A percentile compares a stretch with the other conserved stretches of the same genome.
These are phyloP conservation scores for Sporothrix brasiliensis DNA, from an alignment of 2,329 filamentous ascomycete genomes.

Conservation along the genomic window DNA sequence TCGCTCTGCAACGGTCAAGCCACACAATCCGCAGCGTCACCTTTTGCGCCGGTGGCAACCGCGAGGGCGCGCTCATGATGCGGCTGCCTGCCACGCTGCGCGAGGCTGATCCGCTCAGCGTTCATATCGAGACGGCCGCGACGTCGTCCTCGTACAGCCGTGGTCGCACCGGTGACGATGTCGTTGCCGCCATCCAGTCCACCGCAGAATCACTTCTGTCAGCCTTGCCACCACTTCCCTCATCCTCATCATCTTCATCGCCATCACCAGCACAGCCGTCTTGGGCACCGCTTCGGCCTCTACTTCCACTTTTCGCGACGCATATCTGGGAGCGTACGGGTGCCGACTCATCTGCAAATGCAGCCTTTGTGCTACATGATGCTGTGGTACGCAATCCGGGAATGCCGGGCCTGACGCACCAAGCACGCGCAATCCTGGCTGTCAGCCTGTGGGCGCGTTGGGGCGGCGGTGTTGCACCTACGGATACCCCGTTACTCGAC, in stretches of 20 bases:
- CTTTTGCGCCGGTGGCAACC: constrained; percentile 83
- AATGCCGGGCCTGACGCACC: constrained; percentile 73
- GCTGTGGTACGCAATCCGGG: constrained; percentile 69
- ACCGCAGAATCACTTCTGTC: constrained; percentile 46
- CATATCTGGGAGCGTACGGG: constrained; percentile 57
- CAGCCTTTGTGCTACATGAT: constrained; percentile 71
- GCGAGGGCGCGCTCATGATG: constrained; percentile 80
- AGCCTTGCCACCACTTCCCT: constrained; percentile 48
- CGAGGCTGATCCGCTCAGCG: constrained; percentile 64
- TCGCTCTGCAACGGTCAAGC: constrained; percentile 52
- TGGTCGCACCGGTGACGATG: constrained; percentile 9
- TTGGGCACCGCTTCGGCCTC: constrained; percentile 21
- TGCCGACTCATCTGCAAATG: constrained; percentile 56
- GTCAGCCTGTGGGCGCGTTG: constrained; percentile 74
- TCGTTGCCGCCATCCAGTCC: constrained; percentile 42
- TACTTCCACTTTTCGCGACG: constrained; percentile 51
- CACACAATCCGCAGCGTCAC: constrained; percentile 70
- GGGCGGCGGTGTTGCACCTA: constrained; percentile 61
- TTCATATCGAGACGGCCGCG: constrained; percentile 36
- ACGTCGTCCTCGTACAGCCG: constrained; percentile 4
- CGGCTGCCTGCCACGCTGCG: constrained; percentile 63
- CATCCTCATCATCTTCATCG: neutral
- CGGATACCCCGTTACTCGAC: constrained; percentile 50
- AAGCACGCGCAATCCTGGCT: constrained; percentile 69
- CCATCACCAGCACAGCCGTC: neutral